Evolutionary conservation across 164 flowering plant species (phyloP).

Genomic region (Stephania japonica): DNA sequence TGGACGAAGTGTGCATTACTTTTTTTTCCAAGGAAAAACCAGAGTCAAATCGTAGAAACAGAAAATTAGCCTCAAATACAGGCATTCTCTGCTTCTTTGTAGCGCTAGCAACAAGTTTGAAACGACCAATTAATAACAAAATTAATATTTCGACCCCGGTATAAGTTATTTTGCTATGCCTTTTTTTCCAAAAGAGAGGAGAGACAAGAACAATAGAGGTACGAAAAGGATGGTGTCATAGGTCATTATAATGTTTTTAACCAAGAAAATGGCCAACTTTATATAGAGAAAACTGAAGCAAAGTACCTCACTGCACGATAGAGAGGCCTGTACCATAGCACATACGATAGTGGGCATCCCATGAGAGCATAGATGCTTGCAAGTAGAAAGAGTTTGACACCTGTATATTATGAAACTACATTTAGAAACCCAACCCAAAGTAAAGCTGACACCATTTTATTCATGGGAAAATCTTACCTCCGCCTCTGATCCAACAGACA

Average conservation of each 20-base stretch:
- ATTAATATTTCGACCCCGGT: too few relatives aligned
- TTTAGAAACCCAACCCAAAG: slow-evolving; percentile 15
- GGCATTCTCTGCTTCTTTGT: background rate
- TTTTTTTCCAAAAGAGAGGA: background rate
- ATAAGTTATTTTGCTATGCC: too few relatives aligned
- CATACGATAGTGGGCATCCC: slow-evolving; percentile 87
- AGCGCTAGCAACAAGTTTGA: too few relatives aligned
- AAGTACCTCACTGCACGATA: slow-evolving; percentile 92
- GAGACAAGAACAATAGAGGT: background rate
- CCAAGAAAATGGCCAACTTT: background rate
- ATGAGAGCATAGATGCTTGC: slow-evolving; percentile 73
- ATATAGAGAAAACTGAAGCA: background rate
- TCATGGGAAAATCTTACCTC: slow-evolving; percentile 44
- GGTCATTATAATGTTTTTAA: background rate
- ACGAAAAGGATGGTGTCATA: background rate
- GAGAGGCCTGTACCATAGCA: slow-evolving; percentile 96
- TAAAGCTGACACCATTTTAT: background rate
- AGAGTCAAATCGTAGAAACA: background rate
- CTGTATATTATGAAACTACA: slow-evolving; percentile 35
- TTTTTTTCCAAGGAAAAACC: background rate
- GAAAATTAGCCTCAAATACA: background rate
- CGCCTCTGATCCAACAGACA: slow-evolving; percentile 85
- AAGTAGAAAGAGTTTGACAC: slow-evolving; percentile 90
- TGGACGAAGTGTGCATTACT: background rate
- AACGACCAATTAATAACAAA: too few relatives aligned